These are phyloP conservation scores for Leccinum uliginosum DNA, from an alignment of 768 basidiomycete species.

Conservation along the genomic window DNA sequence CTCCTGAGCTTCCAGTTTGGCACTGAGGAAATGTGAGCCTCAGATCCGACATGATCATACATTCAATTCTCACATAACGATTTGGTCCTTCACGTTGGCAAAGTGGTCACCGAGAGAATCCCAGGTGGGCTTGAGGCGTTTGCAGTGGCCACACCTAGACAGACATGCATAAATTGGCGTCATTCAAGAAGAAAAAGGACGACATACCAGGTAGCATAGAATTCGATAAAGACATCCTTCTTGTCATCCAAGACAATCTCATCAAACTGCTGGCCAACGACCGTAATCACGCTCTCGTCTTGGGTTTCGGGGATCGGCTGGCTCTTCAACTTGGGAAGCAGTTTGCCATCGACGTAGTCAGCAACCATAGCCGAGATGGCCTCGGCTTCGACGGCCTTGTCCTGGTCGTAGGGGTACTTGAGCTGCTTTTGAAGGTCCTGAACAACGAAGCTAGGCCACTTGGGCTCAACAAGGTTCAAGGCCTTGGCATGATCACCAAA, in stretches of 20 bases:
- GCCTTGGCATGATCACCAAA: slow-evolving; percentile 95
- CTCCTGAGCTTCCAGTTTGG: slow-evolving; percentile 94
- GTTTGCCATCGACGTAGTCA: slow-evolving; percentile 64
- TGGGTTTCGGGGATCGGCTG: slow-evolving; percentile 81
- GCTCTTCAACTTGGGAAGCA: slow-evolving; percentile 85
- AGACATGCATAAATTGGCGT: background rate
- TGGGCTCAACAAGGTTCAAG: slow-evolving; percentile 77
- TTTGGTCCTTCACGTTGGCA: slow-evolving; percentile 62
- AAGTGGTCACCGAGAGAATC: slow-evolving; percentile 87
- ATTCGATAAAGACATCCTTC: slow-evolving; percentile 96
- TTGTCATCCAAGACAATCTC: slow-evolving; percentile 77
- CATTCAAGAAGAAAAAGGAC: slow-evolving; percentile 3
- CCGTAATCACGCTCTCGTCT: slow-evolving; percentile 72
- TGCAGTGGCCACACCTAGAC: slow-evolving; percentile 88
- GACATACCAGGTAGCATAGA: slow-evolving; percentile 91
- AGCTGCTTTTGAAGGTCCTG: slow-evolving; percentile 81
- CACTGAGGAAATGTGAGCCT: slow-evolving; percentile 41
- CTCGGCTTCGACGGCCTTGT: slow-evolving; percentile 53
- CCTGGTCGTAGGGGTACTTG: slow-evolving; percentile 85
- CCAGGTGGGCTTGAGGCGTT: slow-evolving; percentile 93
- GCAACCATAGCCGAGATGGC: slow-evolving; percentile 56
- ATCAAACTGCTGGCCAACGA: slow-evolving; percentile 91
- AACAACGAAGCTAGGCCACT: slow-evolving; percentile 93
- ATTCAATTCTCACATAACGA: slow-evolving; percentile 62
- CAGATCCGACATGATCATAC: background rate